These are phyloP conservation scores for Eremochloa ophiuroides DNA, from an alignment of 176 grass and related monocot genomes.

Conservation along the genomic window DNA sequence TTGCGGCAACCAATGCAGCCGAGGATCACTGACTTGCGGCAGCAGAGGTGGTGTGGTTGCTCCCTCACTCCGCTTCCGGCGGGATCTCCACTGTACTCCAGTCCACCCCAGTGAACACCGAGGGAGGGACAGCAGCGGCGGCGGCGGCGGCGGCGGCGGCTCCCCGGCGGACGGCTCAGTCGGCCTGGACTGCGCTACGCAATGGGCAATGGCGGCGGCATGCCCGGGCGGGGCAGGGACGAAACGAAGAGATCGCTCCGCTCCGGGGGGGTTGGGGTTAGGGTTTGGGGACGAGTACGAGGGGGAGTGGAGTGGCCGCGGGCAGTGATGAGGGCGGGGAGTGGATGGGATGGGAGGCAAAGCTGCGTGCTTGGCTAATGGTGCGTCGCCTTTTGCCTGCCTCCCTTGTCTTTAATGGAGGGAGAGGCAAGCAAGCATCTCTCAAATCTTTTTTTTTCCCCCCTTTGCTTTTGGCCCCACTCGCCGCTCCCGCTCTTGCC, in stretches of 20 bases:
- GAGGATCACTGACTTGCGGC: not conserved
- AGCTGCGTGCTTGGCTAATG: conserved; percentile 21
- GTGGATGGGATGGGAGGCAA: not conserved
- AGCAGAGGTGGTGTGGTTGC: not conserved
- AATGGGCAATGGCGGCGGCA: conserved; percentile 16
- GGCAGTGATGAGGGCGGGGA: not conserved
- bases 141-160: not conserved
- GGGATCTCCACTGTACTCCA: not conserved
- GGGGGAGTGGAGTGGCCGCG: not conserved
- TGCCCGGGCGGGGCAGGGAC: not conserved
- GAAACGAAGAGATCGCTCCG: not conserved
- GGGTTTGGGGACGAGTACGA: conserved; percentile 38
- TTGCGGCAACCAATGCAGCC: not conserved
- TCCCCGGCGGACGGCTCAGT: not conserved
- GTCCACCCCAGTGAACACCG: not conserved
- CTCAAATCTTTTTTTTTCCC: too few relatives aligned
- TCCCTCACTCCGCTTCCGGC: too few relatives aligned
- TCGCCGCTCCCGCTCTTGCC: too few relatives aligned
- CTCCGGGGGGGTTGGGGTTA: not conserved
- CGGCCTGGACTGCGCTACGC: not conserved
- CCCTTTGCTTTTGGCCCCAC: too few relatives aligned
- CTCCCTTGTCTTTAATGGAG: too few relatives aligned
- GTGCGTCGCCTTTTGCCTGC: too few relatives aligned
- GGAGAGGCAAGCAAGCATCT: too few relatives aligned
- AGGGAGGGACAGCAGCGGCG: not conserved